A percentile compares a stretch with the other conserved stretches of the same genome.
Conservation (phyloP, 371 early-diverging fungal species). For the Zychaea mexicana region DNA sequence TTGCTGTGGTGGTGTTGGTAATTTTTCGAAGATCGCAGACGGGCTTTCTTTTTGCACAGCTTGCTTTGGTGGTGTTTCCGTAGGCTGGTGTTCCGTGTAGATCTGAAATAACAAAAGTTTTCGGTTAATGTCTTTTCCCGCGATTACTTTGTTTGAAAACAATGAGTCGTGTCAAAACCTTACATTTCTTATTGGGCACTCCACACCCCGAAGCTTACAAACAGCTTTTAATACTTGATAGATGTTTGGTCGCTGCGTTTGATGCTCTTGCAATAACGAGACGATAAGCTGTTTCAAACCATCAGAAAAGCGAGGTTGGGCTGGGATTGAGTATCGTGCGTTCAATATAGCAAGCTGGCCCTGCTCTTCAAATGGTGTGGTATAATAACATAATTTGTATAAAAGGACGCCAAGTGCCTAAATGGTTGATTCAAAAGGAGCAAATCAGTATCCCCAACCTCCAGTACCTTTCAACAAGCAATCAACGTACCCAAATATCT, state of each 20-base stretch:
- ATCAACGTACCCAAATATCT: slow-evolving; percentile 58
- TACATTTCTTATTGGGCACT: slow-evolving; percentile 69
- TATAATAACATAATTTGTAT: slow-evolving; percentile 84
- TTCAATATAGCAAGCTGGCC: slow-evolving; percentile 88
- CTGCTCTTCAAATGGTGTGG: slow-evolving; percentile 93
- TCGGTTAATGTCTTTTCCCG: no score
- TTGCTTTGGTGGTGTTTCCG: neutral
- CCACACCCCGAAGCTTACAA: slow-evolving; percentile 65
- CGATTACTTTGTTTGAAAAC: no score
- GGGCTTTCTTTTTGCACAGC: slow-evolving; percentile 11
- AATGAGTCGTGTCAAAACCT: slow-evolving; percentile 13
- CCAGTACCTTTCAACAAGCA: no score
- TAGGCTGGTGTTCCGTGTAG: slow-evolving; percentile 14
- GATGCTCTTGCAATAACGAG: slow-evolving; percentile 77
- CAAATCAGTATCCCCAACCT: no score
- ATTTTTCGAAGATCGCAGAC: slow-evolving; percentile 41
- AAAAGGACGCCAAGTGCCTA: slow-evolving; percentile 90
- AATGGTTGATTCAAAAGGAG: neutral
- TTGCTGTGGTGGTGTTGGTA: slow-evolving; percentile 42
- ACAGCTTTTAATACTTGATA: slow-evolving; percentile 72
- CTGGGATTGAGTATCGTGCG: slow-evolving; percentile 82
- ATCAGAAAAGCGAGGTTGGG: slow-evolving; percentile 68
- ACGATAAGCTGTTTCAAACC: slow-evolving; percentile 67
- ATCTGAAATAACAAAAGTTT: slow-evolving; percentile 13
- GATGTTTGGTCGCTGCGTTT: slow-evolving; percentile 72